Evolutionary conservation across 2,329 filamentous ascomycete species (phyloP), one percentile per base, ranked within the genome.

Genomic region (Septoria petroselini): DNA sequence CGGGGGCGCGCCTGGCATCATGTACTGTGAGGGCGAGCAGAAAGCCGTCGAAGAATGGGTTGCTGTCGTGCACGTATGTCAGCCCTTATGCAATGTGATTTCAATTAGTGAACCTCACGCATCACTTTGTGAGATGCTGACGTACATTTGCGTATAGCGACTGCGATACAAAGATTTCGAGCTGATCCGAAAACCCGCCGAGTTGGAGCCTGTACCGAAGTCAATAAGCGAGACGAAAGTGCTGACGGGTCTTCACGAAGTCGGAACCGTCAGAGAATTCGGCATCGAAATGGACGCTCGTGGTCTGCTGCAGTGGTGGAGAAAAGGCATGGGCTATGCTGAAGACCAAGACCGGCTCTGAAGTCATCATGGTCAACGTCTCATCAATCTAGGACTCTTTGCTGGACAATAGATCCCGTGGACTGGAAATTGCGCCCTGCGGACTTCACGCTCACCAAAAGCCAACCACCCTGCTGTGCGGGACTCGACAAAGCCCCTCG

Each of bases 161-260:
- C 68, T 88, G 34, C 75, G 83, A 5, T 88, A 88, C 68, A 88
- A 88, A 58, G 84, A 88, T 65, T 88, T 84, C 45, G 81, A 85
- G 54, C 76, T 87, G 39, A 78, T 76, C 6, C 72, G 70, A 12
- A 77, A 79, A 56, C 79, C 81, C 7, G 76, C 68, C 2, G 58
- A 58, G 7, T 57, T 74, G 12, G 53, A 56, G n/a, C 52, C 41
- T 52, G 60, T 58, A 51, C 53, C 23, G 50, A 54, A 38, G 4
- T 25, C 43, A 46, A 19, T 30, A n/a, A 17, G 33, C 18, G 23
- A 30, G 6, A 15, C 12, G 12, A 9, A 27, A 9, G 31, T n/a
- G n/a, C 30, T 71, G 79, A 44, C 71, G 2, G 72, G 70, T 41
- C 57, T 76, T 4, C 62, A 77, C 41, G 84, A 88, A 66, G 77